A percentile compares a stretch with the other conserved stretches of the same genome.
Evolutionary conservation across 2,329 filamentous ascomycete species (phyloP).

Genomic region (Microdochium trichocladiopsis): DNA sequence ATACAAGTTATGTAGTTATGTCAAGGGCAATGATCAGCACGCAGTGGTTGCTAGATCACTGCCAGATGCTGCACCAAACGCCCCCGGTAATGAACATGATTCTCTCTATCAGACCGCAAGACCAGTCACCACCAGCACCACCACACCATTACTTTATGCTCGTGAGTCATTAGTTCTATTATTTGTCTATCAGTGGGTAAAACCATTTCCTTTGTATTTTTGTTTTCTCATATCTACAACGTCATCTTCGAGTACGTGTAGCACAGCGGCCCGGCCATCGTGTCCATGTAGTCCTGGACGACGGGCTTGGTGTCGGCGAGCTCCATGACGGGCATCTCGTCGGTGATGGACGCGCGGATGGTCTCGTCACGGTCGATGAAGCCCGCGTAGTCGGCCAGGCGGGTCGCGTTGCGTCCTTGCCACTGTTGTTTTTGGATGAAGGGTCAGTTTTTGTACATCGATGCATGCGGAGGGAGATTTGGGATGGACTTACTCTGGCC

Average conservation of each 20-base stretch:
- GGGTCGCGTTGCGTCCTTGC: neutral
- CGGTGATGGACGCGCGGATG: conserved; percentile 2
- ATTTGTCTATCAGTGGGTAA: too few species aligned
- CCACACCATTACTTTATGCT: too few species aligned
- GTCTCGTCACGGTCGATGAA: neutral
- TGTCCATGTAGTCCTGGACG: conserved; percentile 3
- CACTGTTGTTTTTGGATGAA: neutral
- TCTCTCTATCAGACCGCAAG: too few species aligned
- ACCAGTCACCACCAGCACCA: too few species aligned
- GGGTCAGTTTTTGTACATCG: neutral
- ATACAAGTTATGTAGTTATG: too few species aligned
- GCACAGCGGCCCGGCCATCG: conserved; percentile 9
- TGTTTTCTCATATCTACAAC: too few species aligned
- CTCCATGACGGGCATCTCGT: neutral
- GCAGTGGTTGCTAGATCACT: too few species aligned
- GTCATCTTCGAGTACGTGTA: conserved; percentile 6
- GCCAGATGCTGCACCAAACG: too few species aligned
- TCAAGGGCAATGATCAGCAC: too few species aligned
- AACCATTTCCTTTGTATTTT: too few species aligned
- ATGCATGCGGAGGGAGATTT: neutral
- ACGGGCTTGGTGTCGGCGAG: neutral
- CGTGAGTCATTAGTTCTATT: too few species aligned
- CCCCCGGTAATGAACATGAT: too few species aligned
- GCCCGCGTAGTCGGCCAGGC: neutral
- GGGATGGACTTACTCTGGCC: neutral